Evolutionary conservation across 2,329 filamentous ascomycete genomes (phyloP).

Genomic region (Neonectria neomacrospora): DNA sequence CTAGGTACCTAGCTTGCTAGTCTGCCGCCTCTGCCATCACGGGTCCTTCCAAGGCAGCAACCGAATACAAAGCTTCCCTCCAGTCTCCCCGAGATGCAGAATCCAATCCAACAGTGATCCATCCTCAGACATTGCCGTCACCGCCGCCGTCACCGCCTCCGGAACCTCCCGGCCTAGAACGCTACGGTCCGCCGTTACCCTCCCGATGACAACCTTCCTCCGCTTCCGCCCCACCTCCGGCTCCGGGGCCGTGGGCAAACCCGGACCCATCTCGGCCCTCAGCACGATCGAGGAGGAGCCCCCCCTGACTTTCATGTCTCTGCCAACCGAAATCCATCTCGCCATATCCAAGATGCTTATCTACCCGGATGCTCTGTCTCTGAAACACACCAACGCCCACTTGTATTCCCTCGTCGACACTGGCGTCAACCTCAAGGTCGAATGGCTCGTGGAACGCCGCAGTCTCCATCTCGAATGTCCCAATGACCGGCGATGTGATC

Average conservation of each 20-base stretch:
- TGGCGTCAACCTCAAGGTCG: conserved; percentile 72
- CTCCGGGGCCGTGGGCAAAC: conserved; percentile 21
- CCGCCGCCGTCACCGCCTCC: neutral
- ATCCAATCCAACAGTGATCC: conserved; percentile 3
- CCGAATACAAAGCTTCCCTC: conserved; percentile 38
- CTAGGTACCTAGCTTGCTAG: conserved; percentile 4
- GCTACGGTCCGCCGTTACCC: conserved; percentile 7
- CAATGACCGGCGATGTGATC: conserved; percentile 65
- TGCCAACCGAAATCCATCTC: conserved; percentile 76
- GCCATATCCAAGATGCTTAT: conserved; percentile 69
- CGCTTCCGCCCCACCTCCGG: conserved; percentile 40
- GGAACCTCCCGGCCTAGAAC: neutral
- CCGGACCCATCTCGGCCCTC: conserved; percentile 11
- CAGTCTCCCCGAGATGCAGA: conserved; percentile 14
- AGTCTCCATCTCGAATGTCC: conserved; percentile 73
- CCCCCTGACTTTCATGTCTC: conserved; percentile 51
- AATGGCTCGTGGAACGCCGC: conserved; percentile 74
- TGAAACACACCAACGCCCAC: conserved; percentile 73
- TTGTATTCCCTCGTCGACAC: conserved; percentile 75
- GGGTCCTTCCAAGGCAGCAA: conserved; percentile 42
- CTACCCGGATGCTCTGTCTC: conserved; percentile 76
- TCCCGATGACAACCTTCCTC: conserved; percentile 36
- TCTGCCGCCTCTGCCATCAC: conserved; percentile 24
- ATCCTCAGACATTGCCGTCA: neutral
- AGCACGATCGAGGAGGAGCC: neutral